phyloP scores from a whole-genome alignment of 257 asterid genomes.

The Nemophila menziesii region DNA sequence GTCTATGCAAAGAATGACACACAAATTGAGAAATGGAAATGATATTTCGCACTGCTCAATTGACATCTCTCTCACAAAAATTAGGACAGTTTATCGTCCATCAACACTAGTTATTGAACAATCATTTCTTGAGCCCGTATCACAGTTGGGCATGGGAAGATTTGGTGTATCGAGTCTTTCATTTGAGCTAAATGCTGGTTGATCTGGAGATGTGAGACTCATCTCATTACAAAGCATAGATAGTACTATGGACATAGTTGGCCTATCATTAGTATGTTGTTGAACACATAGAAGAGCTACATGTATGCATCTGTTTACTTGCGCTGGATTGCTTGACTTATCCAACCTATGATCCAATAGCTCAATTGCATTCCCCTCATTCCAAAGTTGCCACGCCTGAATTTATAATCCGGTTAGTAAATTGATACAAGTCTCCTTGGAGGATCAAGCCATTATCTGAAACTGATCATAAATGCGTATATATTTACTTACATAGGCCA shows the following conservation, averaged over 20 bases:
- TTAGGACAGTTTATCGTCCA: conserved; percentile 1
- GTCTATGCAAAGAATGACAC: no score
- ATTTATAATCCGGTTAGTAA: neutral
- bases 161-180: conserved; percentile 3
- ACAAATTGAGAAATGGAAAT: no score
- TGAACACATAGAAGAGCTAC: conserved; percentile 14
- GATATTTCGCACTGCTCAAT: no score
- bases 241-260: conserved; percentile 5
- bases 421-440: neutral
- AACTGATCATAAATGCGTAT: neutral
- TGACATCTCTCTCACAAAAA: neutral
- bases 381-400: conserved; percentile 12
- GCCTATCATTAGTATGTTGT: conserved; percentile 11
- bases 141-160: neutral
- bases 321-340: conserved; percentile 1
- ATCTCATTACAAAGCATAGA: conserved; percentile 6
- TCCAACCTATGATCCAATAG: conserved; percentile 2
- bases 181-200: conserved; percentile 5
- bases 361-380: conserved; percentile 11
- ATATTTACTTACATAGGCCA: conserved; percentile 4
- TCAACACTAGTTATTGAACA: conserved; percentile 3
- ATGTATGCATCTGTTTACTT: conserved; percentile 8
- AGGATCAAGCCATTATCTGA: no score
- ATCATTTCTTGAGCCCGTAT: conserved; percentile 6
- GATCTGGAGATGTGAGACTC: conserved; percentile 4